Conservation (phyloP, 768 basidiomycete genomes). For the Fibroporia radiculosa region DNA sequence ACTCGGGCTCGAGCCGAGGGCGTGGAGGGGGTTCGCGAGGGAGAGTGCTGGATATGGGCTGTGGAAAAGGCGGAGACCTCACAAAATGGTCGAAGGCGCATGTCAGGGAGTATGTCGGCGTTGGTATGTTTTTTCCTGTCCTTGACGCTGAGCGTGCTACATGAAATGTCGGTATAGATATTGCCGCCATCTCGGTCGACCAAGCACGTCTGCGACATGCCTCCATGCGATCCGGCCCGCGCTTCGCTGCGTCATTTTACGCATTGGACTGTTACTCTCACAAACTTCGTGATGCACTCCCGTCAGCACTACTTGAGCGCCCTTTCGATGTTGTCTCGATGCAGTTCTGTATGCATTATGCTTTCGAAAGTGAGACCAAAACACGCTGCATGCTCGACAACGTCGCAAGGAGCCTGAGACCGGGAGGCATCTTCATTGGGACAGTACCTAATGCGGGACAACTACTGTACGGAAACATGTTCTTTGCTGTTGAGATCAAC, state of each 20-base stretch:
- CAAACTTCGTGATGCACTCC: slow-evolving; percentile 61
- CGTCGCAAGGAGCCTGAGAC: slow-evolving; percentile 68
- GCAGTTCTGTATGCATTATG: slow-evolving; percentile 99
- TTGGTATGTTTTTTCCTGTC: slow-evolving; percentile 48
- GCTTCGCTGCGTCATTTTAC: slow-evolving; percentile 75
- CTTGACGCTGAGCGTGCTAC: slow-evolving; percentile 2
- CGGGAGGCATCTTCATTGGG: slow-evolving; percentile 92
- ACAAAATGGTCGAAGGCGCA: slow-evolving; percentile 91
- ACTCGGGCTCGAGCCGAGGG: slow-evolving; percentile 10
- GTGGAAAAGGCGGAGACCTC: slow-evolving; percentile 98
- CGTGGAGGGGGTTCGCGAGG: slow-evolving; percentile 35
- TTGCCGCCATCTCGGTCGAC: slow-evolving; percentile 80
- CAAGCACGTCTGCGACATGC: slow-evolving; percentile 77
- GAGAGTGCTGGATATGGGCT: slow-evolving; percentile 92
- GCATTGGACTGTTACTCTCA: slow-evolving; percentile 85
- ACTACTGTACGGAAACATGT: slow-evolving; percentile 79
- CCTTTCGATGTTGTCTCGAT: slow-evolving; percentile 94
- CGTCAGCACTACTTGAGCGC: slow-evolving; percentile 45
- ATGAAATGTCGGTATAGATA: slow-evolving; percentile 44
- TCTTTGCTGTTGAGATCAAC: too few relatives aligned
- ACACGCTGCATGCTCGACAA: slow-evolving; percentile 90
- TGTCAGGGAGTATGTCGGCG: slow-evolving; percentile 69
- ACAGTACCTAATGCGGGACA: slow-evolving; percentile 88
- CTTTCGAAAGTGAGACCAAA: slow-evolving; percentile 87
- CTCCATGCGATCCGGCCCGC: slow-evolving; percentile 37